These are phyloP conservation scores for Globisporangium barbulae DNA, from an alignment of 352 stramenopile species.

Conservation along the genomic window DNA sequence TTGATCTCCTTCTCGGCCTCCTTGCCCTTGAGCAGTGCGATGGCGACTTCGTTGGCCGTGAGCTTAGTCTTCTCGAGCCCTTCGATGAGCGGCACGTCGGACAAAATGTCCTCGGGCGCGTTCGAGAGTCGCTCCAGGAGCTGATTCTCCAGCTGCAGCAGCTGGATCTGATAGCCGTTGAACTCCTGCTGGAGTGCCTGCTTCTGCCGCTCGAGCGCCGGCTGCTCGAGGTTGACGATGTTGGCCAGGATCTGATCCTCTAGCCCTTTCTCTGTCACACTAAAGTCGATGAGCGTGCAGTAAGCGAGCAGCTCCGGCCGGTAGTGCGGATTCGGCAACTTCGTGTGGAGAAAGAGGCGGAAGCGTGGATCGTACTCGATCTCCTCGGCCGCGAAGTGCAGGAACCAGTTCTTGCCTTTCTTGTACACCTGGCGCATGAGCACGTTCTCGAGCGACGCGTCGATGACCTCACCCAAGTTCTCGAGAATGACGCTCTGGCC, in stretches of 20 bases:
- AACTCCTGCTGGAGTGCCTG: constrained; percentile 87
- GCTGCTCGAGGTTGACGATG: constrained; percentile 90
- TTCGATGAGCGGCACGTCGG: constrained; percentile 90
- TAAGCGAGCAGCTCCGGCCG: constrained; percentile 90
- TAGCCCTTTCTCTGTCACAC: constrained; percentile 88
- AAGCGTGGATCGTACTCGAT: constrained; percentile 89
- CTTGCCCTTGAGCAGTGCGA: constrained; percentile 80
- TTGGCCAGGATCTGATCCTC: constrained; percentile 89
- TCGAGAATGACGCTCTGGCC: constrained; percentile 89
- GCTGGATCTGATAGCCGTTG: constrained; percentile 92
- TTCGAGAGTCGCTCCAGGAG: constrained; percentile 89
- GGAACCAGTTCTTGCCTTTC: constrained; percentile 87
- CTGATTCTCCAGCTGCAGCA: constrained; percentile 87
- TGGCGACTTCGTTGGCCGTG: constrained; percentile 84
- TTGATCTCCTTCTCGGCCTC: constrained; percentile 91
- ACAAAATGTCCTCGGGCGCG: constrained; percentile 90
- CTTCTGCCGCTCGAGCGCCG: constrained; percentile 86
- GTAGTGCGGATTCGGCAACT: constrained; percentile 92
- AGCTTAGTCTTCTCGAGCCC: constrained; percentile 89
- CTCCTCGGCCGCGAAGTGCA: constrained; percentile 87
- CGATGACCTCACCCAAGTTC: constrained; percentile 86
- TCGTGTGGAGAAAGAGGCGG: constrained; percentile 89
- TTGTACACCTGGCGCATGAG: constrained; percentile 86
- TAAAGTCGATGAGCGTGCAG: constrained; percentile 94
- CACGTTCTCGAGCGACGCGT: constrained; percentile 85